Base-by-base conservation (phyloP, 2,329 filamentous ascomycete genomes). In the Fusarium nanum region DNA sequence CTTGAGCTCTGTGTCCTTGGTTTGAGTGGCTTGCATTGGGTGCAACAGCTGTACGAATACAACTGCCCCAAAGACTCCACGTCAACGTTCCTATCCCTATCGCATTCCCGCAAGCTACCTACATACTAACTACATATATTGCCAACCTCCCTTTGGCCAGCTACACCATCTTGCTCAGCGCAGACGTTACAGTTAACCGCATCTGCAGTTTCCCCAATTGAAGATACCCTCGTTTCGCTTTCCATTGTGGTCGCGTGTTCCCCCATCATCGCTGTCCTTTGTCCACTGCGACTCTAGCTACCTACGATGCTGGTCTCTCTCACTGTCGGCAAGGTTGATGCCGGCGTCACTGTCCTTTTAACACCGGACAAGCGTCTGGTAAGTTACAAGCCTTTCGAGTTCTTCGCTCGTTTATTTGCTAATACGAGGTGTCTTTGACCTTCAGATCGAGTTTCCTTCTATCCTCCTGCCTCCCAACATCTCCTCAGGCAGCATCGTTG, bases 251-350 rank as follows among this genome's bases (percentile, higher is more conserved):
- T 53, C 56, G 61, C 52, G 50, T 49, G 28, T 45, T 50, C 37
- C 34, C 25, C 44, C 28, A 46, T 58, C 46, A 47, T 52, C 46
- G 40, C 50, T 44, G 18, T 57, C 42, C 58, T 70, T 57, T 30
- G 37, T 55, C 60, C 46, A 49, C 70, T 71, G 65, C 67, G 58
- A 68, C 56, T 53, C 27, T 27, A 53, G 59, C 57, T 74, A 87
- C 79, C 32, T 18, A 34, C 32, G 53, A 98, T 99, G 96, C 88
- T 98, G 78, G 93, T 99, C 83, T 98, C 96, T 73, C 88, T 99
- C 79, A 98, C 95, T 53, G 96, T 99, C 82, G 96, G 96, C 86
- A 99, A 99, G 85, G 96, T 99, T 83, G 96, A 99, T 83, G 96
- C 96, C 77, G 96, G 96, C 82, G 95, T 99, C 79, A 97, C 96